phyloP scores from a whole-genome alignment of 805 yeast species.

The Starmerella apicola region DNA sequence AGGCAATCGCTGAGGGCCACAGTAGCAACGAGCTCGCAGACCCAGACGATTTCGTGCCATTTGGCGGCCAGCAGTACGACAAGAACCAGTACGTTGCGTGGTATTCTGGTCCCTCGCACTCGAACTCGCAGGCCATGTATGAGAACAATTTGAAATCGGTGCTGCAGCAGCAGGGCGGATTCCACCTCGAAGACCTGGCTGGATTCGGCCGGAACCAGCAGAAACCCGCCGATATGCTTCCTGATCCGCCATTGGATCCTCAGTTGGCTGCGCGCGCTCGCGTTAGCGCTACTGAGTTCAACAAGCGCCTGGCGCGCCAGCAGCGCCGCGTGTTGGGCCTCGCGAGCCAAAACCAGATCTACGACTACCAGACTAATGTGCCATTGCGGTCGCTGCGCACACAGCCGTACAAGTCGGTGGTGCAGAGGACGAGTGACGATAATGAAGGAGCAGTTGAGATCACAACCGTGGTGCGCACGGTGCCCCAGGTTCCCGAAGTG shows the following conservation, averaged over 20 bases:
- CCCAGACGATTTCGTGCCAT: conserved; percentile 41
- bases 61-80: conserved; percentile 34
- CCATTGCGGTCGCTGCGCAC: conserved; percentile 59
- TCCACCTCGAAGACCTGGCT: background rate
- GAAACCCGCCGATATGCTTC: conserved; percentile 1
- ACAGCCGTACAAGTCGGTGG: conserved; percentile 46
- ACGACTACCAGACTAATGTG: conserved; percentile 79
- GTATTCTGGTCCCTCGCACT: conserved; percentile 37
- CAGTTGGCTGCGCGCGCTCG: conserved; percentile 74
- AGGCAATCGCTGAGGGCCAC: conserved; percentile 42
- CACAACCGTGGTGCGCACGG: too few species aligned
- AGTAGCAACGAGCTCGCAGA: conserved; percentile 62
- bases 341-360: conserved; percentile 17
- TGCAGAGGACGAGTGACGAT: background rate
- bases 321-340: conserved; percentile 35
- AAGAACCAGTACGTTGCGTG: conserved; percentile 43
- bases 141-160: conserved; percentile 23
- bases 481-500: too few species aligned
- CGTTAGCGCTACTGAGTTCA: conserved; percentile 59
- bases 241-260: conserved; percentile 8
- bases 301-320: conserved; percentile 47
- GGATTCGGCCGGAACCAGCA: background rate
- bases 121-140: conserved; percentile 25
- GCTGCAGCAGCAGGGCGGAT: conserved; percentile 20
- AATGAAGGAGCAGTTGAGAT: conserved; percentile 11